phyloP scores from a whole-genome alignment of 2,329 filamentous ascomycete species.

The Ascochyta fabae region DNA sequence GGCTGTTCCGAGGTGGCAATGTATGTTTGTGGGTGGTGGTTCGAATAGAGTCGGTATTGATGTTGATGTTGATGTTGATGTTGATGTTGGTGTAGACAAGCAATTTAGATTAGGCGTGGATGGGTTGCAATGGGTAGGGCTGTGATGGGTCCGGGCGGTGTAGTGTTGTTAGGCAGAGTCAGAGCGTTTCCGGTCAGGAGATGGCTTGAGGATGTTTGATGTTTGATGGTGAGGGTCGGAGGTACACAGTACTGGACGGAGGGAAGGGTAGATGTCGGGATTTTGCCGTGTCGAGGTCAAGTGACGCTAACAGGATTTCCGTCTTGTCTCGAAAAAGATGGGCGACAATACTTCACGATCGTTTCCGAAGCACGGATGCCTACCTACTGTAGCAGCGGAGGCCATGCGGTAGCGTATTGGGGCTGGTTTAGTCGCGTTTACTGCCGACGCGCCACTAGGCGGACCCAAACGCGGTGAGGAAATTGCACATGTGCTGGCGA shows the following conservation, averaged over 20 bases:
- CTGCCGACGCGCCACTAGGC: slow-evolving; percentile 22
- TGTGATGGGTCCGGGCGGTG: slow-evolving; percentile 8
- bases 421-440: slow-evolving; percentile 26
- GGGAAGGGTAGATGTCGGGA: slow-evolving; percentile 1
- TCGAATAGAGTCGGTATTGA: neutral
- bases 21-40: neutral
- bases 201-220: slow-evolving; percentile 8
- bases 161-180: slow-evolving; percentile 15
- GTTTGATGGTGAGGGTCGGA: slow-evolving; percentile 18
- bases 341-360: slow-evolving; percentile 28
- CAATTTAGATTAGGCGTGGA: neutral
- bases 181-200: slow-evolving; percentile 17
- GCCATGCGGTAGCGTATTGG: slow-evolving; percentile 29
- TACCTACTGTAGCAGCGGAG: slow-evolving; percentile 24
- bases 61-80: neutral
- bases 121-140: slow-evolving; percentile 10
- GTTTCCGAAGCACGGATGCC: slow-evolving; percentile 32
- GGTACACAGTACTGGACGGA: slow-evolving; percentile 11
- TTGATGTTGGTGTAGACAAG: neutral
- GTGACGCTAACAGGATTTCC: slow-evolving; percentile 37
- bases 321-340: slow-evolving; percentile 29
- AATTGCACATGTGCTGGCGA: slow-evolving; percentile 27
- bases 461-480: slow-evolving; percentile 21
- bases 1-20: neutral
- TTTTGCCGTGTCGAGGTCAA: slow-evolving; percentile 30